A percentile compares a stretch with the other conserved stretches of the same genome.
Evolutionary conservation across 2,329 filamentous ascomycete genomes (phyloP).

Genomic region (Lasiodiplodia sp.): DNA sequence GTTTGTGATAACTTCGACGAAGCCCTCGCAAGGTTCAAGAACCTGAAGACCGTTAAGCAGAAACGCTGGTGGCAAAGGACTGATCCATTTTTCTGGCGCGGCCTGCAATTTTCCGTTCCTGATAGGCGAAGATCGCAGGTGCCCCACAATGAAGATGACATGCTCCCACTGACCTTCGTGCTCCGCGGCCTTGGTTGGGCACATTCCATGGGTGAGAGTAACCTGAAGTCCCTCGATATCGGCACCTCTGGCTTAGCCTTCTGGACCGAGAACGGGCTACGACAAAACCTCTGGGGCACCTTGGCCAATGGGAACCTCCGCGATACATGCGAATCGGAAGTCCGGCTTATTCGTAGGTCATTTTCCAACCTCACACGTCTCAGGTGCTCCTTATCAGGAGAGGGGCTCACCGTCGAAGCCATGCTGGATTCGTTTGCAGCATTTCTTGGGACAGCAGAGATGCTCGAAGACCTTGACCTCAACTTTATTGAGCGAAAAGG

Average conservation of each 20-base stretch:
- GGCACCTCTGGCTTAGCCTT: conserved; percentile 14
- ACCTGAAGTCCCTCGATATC: conserved; percentile 8
- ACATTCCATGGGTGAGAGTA: background rate
- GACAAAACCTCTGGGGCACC: conserved; percentile 3
- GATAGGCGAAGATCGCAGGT: background rate
- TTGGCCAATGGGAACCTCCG: background rate
- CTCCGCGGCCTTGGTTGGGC: conserved; percentile 22
- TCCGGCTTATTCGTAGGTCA: background rate
- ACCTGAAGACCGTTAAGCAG: conserved; percentile 14
- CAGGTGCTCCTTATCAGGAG: conserved; percentile 5
- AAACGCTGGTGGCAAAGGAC: conserved; percentile 4
- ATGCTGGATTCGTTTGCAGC: conserved; percentile 4
- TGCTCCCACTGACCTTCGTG: conserved; percentile 9
- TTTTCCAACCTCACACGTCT: conserved; percentile 9
- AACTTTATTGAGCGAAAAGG: conserved; percentile 13
- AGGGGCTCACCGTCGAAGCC: background rate
- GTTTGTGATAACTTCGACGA: conserved; percentile 22
- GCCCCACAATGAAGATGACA: conserved; percentile 1
- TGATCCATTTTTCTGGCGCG: background rate
- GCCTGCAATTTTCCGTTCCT: background rate
- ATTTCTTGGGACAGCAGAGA: background rate
- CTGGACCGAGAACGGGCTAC: conserved; percentile 7
- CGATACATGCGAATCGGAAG: background rate
- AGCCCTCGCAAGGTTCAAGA: conserved; percentile 2
- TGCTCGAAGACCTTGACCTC: conserved; percentile 11